These are phyloP conservation scores for Penicillium angulare DNA, from an alignment of 495 filamentous ascomycete genomes.

Conservation along the genomic window DNA sequence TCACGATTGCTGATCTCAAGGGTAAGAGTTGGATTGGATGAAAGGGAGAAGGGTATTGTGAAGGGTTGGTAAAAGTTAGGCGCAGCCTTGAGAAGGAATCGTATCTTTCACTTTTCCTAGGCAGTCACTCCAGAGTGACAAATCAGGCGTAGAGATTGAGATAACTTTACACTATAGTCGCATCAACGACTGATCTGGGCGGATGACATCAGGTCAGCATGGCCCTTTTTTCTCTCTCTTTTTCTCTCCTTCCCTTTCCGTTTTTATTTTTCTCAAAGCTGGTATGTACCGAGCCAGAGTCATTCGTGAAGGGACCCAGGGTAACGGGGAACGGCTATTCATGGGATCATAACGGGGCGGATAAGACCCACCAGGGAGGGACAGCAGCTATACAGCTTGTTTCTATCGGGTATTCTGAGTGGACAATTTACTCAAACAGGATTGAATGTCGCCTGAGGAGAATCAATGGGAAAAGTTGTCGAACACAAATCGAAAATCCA, in stretches of 20 bases:
- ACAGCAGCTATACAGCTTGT: slow-evolving; percentile 16
- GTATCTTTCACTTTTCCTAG: not conserved
- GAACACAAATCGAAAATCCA: no score
- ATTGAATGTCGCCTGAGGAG: not conserved
- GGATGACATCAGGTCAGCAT: slow-evolving; percentile 34
- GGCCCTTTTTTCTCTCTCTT: slow-evolving; percentile 9
- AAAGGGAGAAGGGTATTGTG: no score
- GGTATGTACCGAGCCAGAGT: not conserved
- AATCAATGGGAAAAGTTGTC: not conserved
- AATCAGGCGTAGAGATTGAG: not conserved
- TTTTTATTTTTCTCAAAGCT: not conserved
- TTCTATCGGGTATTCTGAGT: slow-evolving; percentile 2
- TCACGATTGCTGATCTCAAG: no score
- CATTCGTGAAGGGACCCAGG: slow-evolving; percentile 13
- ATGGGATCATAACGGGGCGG: slow-evolving; percentile 18
- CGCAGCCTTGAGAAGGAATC: not conserved
- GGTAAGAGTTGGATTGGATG: not conserved
- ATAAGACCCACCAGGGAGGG: slow-evolving; percentile 23
- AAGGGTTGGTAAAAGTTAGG: not conserved
- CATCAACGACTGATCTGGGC: slow-evolving; percentile 20
- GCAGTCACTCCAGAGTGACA: not conserved
- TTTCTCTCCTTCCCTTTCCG: not conserved
- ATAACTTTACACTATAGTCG: slow-evolving; percentile 8
- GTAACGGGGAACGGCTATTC: slow-evolving; percentile 22
- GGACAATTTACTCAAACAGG: not conserved